Evolutionary conservation across 176 grass and related monocot species (phyloP), one percentile per base, ranked within the genome.

Genomic region (Olyra latifolia): DNA sequence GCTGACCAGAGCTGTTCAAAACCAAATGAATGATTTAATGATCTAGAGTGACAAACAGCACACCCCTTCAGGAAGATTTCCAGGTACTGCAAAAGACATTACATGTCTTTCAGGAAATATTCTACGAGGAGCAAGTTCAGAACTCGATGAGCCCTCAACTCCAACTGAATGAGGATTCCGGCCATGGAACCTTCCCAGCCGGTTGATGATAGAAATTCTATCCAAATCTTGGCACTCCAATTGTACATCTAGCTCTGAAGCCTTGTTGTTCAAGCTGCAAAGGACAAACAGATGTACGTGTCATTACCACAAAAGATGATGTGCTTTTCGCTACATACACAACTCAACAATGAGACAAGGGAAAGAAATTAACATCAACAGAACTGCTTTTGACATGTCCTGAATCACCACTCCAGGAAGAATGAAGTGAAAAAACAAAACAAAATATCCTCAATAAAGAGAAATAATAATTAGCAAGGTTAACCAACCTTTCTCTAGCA

Each of bases 191-290:
- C 81, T 97, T 74, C 89, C 94, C 80, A 97, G 45, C 32, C 89
- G 82, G 58, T 97, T 97, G 61, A 97, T 80, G 66, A 90, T 84
- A 45, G 91, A 94, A 78, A 94, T 92, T 82, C 89, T 94, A 72
- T 97, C 94, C 89, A 97, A 83, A 76, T 97, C 94, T 72, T 94
- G 94, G 80, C 91, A 92, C 50, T 97, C 94, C 70, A 97, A 69
- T 78, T 91, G 94, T 62, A 90, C 83, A 62, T 97, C 94, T 74
- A 97, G 82, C 75, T 92, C 88, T 8, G 91, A 92, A 29, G 91
- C 82, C 58, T 72, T 91, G 87, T 90, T 94, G 87, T 92, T 87
- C 85, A 90, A 92, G 67, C 94, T 97, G 94, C 23, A 87, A 84
- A 24, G 23, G 28, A 76, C 38, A 82, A 81, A 71, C 38, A 40